A percentile compares a stretch with the other conserved stretches of the same genome.
phyloP scores from a whole-genome alignment of 805 yeast genomes.

The Yamadazyma laniorum region DNA sequence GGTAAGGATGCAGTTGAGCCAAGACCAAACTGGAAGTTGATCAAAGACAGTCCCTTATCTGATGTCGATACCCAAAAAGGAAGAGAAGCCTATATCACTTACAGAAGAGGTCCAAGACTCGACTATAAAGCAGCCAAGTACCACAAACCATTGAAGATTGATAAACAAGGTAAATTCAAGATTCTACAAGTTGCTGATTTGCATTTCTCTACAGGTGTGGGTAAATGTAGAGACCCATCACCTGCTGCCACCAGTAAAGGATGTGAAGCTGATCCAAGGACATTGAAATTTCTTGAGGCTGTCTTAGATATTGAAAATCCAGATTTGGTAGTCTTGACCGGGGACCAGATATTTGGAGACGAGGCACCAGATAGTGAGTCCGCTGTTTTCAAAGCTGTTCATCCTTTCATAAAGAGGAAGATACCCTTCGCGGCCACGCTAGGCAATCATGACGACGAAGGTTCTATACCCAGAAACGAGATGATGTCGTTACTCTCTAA shows the following conservation, averaged over 20 bases:
- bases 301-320: constrained; percentile 78
- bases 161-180: constrained; percentile 56
- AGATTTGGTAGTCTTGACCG: constrained; percentile 81
- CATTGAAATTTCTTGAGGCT: constrained; percentile 56
- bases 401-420: constrained; percentile 61
- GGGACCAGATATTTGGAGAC: constrained; percentile 88
- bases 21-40: constrained; percentile 62
- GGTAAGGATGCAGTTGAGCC: constrained; percentile 78
- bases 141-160: constrained; percentile 34
- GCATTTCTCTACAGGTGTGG: constrained; percentile 84
- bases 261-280: constrained; percentile 79
- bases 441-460: constrained; percentile 96
- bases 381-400: constrained; percentile 71
- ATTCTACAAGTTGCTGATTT: constrained; percentile 88
- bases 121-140: constrained; percentile 25
- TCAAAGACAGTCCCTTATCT: constrained; percentile 21
- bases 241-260: constrained; percentile 47
- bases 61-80: constrained; percentile 20
- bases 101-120: constrained; percentile 33
- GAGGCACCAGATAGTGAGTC: constrained; percentile 78
- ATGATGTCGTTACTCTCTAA: constrained; percentile 54
- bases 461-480: constrained; percentile 57
- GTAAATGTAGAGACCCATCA: constrained; percentile 71
- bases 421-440: constrained; percentile 84
- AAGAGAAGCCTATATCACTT: constrained; percentile 28